Evolutionary conservation across 148 eudicot species (phyloP).

Genomic region (Heliosperma pusillum): DNA sequence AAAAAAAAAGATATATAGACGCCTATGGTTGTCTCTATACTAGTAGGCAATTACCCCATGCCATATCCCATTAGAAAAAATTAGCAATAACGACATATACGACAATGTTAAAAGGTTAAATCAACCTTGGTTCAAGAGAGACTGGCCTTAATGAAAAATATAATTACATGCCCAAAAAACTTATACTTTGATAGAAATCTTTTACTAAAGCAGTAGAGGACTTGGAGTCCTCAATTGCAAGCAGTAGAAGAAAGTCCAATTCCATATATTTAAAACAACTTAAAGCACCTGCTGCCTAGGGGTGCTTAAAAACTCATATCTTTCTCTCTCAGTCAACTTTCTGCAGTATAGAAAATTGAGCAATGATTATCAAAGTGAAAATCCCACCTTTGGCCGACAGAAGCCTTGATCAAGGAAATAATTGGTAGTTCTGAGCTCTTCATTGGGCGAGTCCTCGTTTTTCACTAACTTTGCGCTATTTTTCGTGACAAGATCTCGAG

Average conservation of each 20-base stretch:
- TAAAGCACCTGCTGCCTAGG: neutral
- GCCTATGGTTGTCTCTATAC: neutral
- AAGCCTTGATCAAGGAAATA: conserved; percentile 80
- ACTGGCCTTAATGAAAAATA: neutral
- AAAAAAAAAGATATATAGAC: neutral
- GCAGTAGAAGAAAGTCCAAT: neutral
- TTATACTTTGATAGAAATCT: neutral
- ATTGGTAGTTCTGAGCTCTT: conserved; percentile 40
- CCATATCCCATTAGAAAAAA: neutral
- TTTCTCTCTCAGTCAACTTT: neutral
- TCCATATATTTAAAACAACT: neutral
- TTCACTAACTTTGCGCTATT: conserved; percentile 66
- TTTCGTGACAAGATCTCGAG: conserved; percentile 66
- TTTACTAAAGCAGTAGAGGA: neutral
- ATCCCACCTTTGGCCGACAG: conserved; percentile 84
- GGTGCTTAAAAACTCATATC: neutral
- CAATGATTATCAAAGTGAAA: conserved; percentile 7
- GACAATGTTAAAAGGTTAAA: neutral
- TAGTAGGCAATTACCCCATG: neutral
- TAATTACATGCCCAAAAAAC: neutral
- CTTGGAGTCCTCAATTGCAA: neutral
- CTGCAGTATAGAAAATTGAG: neutral
- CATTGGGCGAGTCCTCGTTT: conserved; percentile 38
- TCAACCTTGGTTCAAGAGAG: neutral
- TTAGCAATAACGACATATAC: neutral